Conservation (phyloP, 495 filamentous ascomycete species). For the Aspergillus avenaceus region DNA sequence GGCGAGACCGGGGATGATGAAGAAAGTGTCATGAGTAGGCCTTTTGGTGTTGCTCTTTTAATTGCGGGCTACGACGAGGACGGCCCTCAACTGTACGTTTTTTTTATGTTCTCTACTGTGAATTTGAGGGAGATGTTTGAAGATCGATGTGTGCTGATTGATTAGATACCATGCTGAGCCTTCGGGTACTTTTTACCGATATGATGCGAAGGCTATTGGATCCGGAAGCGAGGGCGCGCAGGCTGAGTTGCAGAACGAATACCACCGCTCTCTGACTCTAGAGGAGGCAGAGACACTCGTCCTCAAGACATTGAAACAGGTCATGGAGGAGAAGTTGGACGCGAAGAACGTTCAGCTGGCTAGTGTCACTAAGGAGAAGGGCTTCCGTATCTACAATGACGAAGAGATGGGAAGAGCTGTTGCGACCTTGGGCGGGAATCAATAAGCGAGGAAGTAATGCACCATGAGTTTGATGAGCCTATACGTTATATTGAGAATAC, state of each 20-base stretch:
- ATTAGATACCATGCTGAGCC: conserved; percentile 91
- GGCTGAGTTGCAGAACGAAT: conserved; percentile 96
- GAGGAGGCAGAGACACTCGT: conserved; percentile 91
- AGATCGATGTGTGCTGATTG: background rate
- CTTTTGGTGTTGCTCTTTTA: conserved; percentile 93
- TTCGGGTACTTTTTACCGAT: conserved; percentile 96
- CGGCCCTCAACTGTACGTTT: conserved; percentile 77
- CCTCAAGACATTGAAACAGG: conserved; percentile 97
- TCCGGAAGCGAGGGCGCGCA: conserved; percentile 95
- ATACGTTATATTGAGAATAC: conserved; percentile 6
- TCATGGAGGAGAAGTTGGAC: conserved; percentile 99
- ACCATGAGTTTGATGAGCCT: conserved; percentile 6
- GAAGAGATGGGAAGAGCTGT: conserved; percentile 94
- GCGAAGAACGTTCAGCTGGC: conserved; percentile 97
- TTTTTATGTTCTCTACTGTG: background rate
- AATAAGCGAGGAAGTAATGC: conserved; percentile 26
- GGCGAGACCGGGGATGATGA: conserved; percentile 97
- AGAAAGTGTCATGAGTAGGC: conserved; percentile 95
- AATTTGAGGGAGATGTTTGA: background rate
- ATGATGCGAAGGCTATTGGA: conserved; percentile 98
- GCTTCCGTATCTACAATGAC: conserved; percentile 96
- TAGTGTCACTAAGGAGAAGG: conserved; percentile 94
- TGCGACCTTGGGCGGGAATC: conserved; percentile 55
- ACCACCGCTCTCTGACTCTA: conserved; percentile 95
- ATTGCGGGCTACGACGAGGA: conserved; percentile 98